phyloP scores from a whole-genome alignment of 2,329 filamentous ascomycete species.

The Fusarium sp. region DNA sequence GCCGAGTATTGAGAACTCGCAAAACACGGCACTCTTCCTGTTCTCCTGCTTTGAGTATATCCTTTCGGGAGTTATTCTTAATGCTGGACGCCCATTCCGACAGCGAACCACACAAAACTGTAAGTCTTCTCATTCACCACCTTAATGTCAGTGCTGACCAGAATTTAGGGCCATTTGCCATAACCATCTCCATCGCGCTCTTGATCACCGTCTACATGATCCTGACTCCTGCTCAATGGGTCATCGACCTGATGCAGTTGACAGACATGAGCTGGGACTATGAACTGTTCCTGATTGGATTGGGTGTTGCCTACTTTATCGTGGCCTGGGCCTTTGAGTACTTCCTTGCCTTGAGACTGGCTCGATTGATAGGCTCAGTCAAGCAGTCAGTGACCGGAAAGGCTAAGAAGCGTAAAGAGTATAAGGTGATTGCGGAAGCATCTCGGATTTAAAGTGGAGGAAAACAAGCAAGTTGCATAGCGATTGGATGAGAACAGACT shows the following conservation, averaged over 20 bases:
- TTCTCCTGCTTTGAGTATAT: slow-evolving; percentile 96
- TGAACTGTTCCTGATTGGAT: slow-evolving; percentile 73
- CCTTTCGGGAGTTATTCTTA: slow-evolving; percentile 86
- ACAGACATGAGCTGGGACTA: slow-evolving; percentile 79
- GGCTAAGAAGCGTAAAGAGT: slow-evolving; percentile 83
- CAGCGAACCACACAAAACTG: slow-evolving; percentile 82
- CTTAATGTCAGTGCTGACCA: neutral
- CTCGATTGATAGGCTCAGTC: slow-evolving; percentile 70
- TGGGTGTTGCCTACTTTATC: slow-evolving; percentile 75
- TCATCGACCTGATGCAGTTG: slow-evolving; percentile 83
- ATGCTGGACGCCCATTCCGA: slow-evolving; percentile 89
- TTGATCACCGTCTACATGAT: slow-evolving; percentile 82
- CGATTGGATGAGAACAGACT: neutral
- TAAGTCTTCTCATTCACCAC: slow-evolving; percentile 51
- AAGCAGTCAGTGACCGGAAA: slow-evolving; percentile 66
- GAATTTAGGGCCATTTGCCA: slow-evolving; percentile 78
- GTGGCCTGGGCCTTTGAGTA: slow-evolving; percentile 78
- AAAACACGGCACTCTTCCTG: slow-evolving; percentile 92
- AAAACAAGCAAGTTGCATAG: neutral
- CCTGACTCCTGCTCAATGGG: slow-evolving; percentile 73
- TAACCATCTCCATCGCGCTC: slow-evolving; percentile 76
- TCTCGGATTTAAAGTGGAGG: slow-evolving; percentile 31
- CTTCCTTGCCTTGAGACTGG: slow-evolving; percentile 73
- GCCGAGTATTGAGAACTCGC: slow-evolving; percentile 87
- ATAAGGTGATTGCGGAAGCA: slow-evolving; percentile 81